phyloP scores from a whole-genome alignment of 371 early-diverging fungal species.

The Mucor mucedo region DNA sequence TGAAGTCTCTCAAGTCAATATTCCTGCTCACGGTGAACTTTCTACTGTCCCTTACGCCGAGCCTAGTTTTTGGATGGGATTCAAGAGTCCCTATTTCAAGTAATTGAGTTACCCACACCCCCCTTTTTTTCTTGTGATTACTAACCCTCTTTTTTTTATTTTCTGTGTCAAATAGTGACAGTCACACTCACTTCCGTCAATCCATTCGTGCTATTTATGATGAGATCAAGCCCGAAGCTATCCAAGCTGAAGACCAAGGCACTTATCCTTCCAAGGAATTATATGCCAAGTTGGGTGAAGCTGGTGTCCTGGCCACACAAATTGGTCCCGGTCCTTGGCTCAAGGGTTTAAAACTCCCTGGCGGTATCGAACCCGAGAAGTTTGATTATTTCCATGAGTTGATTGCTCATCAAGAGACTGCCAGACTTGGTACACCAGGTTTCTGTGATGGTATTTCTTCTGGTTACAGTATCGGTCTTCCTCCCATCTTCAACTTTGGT shows the following conservation, averaged over 20 bases:
- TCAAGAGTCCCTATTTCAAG: constrained; percentile 66
- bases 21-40: constrained; percentile 41
- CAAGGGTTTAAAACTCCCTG: constrained; percentile 43
- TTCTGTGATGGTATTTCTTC: constrained; percentile 56
- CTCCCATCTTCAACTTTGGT: constrained; percentile 75
- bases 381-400: constrained; percentile 83
- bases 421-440: constrained; percentile 83
- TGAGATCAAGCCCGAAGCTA: constrained; percentile 53
- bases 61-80: constrained; percentile 59
- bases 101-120: constrained; percentile 24
- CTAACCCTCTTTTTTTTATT: background rate
- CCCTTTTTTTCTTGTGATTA: constrained; percentile 8
- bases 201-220: constrained; percentile 62
- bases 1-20: constrained; percentile 28
- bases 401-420: constrained; percentile 79
- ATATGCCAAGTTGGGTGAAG: constrained; percentile 59
- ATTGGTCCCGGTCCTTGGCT: constrained; percentile 65
- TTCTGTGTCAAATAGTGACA: constrained; percentile 44
- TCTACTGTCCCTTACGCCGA: constrained; percentile 67
- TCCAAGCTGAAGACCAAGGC: constrained; percentile 46
- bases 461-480: constrained; percentile 54
- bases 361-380: constrained; percentile 58
- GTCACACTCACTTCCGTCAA: constrained; percentile 60
- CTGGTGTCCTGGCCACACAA: constrained; percentile 71
- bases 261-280: constrained; percentile 53